phyloP scores from a whole-genome alignment of 352 stramenopile species.

The Halophytophthora polymorphica region DNA sequence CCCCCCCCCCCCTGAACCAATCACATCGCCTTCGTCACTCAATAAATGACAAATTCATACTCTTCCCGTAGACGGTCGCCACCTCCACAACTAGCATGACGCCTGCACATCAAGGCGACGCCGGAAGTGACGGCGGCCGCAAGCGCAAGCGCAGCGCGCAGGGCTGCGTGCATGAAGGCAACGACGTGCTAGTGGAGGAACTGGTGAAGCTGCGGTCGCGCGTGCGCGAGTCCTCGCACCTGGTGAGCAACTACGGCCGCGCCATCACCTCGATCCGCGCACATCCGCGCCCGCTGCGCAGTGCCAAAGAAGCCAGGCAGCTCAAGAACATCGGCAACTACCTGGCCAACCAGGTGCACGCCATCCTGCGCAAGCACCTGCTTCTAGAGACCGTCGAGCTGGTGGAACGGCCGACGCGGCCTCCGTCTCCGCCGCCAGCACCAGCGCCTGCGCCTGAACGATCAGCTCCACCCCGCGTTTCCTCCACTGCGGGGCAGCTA shows the following conservation, averaged over 20 bases:
- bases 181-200: constrained; percentile 73
- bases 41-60: too few relatives aligned
- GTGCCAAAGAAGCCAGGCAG: constrained; percentile 56
- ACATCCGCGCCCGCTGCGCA: constrained; percentile 38
- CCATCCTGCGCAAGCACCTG: constrained; percentile 54
- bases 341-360: constrained; percentile 82
- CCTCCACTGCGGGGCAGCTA: constrained; percentile 5
- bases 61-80: too few relatives aligned
- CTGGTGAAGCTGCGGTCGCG: constrained; percentile 50
- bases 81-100: too few relatives aligned
- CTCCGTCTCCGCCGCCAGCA: neutral
- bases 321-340: constrained; percentile 82
- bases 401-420: neutral
- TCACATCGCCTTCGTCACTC: constrained; percentile 93
- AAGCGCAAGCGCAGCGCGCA: constrained; percentile 47
- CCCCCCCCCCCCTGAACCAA: too few relatives aligned
- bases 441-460: constrained; percentile 3
- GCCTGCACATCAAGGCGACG: too few relatives aligned
- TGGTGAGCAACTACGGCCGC: constrained; percentile 59
- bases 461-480: constrained; percentile 3
- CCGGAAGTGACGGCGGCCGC: neutral
- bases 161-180: constrained; percentile 52
- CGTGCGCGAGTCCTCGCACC: constrained; percentile 64
- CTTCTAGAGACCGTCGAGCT: constrained; percentile 7
- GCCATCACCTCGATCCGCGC: constrained; percentile 71